A percentile compares a stretch with the other conserved stretches of the same genome.
Conservation (phyloP, 441 rosid genomes). For the Syzygium syzygioides region DNA sequence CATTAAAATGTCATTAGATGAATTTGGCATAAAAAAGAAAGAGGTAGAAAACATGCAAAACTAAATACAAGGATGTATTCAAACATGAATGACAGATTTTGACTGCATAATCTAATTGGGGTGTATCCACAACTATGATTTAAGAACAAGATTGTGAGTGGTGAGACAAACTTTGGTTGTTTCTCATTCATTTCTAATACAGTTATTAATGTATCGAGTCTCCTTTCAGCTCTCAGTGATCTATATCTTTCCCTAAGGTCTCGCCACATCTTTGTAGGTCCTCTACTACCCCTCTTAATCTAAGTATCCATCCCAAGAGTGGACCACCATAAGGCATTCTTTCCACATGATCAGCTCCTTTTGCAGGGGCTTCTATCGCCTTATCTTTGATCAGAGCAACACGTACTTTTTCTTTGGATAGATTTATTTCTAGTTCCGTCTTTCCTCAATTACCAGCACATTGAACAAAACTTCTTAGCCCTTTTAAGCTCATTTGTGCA, state of each 20-base stretch:
- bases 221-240: not conserved
- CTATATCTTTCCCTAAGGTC: not conserved
- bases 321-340: not conserved
- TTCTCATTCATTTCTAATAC: not conserved
- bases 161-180: not conserved
- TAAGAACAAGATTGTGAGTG: not conserved
- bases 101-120: not conserved
- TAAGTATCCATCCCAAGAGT: not conserved
- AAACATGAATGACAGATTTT: not conserved
- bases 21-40: not conserved
- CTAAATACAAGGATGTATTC: not conserved
- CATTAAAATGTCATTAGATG: constrained; percentile 1
- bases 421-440: not conserved
- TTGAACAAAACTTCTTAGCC: not conserved
- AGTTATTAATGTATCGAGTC: not conserved
- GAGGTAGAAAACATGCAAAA: not conserved
- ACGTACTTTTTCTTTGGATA: not conserved
- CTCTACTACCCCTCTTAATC: not conserved
- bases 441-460: not conserved
- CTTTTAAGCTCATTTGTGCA: not conserved
- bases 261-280: not conserved
- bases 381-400: not conserved
- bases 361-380: not conserved
- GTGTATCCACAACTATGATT: not conserved
- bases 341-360: not conserved